These are phyloP conservation scores for Diaporthe longicolla DNA, from an alignment of 2,329 filamentous ascomycete genomes.

Conservation along the genomic window DNA sequence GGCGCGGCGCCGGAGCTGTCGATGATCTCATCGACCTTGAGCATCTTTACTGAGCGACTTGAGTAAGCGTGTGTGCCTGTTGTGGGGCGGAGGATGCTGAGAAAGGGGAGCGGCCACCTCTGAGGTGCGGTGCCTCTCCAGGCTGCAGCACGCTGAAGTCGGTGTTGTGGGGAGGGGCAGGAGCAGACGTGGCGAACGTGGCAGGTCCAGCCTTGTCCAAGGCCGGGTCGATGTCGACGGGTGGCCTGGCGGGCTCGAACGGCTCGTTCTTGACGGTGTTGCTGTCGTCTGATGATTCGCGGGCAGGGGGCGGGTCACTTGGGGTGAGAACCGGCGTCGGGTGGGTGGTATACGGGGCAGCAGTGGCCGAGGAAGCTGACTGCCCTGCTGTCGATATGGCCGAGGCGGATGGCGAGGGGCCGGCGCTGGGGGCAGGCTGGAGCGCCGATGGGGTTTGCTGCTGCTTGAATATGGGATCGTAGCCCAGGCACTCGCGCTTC, in stretches of 20 bases:
- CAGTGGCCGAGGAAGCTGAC: constrained; percentile 53
- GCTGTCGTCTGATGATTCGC: constrained; percentile 34
- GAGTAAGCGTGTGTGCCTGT: constrained; percentile 57
- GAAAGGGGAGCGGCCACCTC: constrained; percentile 65
- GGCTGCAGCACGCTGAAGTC: constrained; percentile 43
- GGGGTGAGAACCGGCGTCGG: constrained; percentile 42
- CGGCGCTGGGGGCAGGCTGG: constrained; percentile 74
- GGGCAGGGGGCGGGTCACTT: constrained; percentile 33
- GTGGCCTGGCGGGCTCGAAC: constrained; percentile 52
- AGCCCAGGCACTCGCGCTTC: constrained; percentile 87
- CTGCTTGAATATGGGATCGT: constrained; percentile 89
- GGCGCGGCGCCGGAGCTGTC: constrained; percentile 68
- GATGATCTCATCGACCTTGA: constrained; percentile 82
- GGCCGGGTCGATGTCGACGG: constrained; percentile 53
- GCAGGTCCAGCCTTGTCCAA: constrained; percentile 44
- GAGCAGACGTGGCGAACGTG: constrained; percentile 21
- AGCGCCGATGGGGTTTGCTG: constrained; percentile 79
- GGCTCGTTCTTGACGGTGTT: constrained; percentile 52
- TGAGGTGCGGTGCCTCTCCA: constrained; percentile 60
- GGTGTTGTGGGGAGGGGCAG: constrained; percentile 26
- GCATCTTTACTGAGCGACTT: constrained; percentile 69
- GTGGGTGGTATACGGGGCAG: constrained; percentile 53
- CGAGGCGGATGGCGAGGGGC: constrained; percentile 51
- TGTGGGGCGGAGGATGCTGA: constrained; percentile 41
- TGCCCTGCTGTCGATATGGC: constrained; percentile 52